Conservation (phyloP, 768 basidiomycete genomes). For the Suillus cothurnatus region DNA sequence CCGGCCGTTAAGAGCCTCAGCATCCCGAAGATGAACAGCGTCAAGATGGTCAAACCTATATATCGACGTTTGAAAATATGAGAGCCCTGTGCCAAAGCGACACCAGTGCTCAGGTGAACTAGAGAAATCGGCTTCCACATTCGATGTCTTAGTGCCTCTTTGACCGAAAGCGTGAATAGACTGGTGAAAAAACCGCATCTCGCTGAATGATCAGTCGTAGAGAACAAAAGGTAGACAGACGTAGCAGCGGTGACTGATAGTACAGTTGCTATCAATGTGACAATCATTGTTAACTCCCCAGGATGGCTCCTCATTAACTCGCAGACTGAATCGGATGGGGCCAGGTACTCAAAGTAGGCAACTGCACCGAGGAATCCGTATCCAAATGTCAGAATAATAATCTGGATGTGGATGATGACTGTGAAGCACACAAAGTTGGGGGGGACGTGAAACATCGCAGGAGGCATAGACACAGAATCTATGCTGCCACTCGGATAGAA, state of each 20-base stretch:
- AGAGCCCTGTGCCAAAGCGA: slow-evolving; percentile 8
- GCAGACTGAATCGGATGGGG: slow-evolving; percentile 1
- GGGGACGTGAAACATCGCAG: neutral
- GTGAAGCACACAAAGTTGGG: neutral
- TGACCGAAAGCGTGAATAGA: slow-evolving; percentile 10
- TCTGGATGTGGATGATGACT: neutral
- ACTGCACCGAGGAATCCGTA: slow-evolving; percentile 11
- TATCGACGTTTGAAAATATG: neutral
- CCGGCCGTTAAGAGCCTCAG: slow-evolving; percentile 10
- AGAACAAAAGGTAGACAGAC: neutral
- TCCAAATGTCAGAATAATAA: slow-evolving; percentile 6
- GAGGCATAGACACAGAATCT: neutral
- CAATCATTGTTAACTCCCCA: slow-evolving; percentile 5
- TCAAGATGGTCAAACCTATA: neutral
- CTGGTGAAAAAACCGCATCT: neutral
- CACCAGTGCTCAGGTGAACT: slow-evolving; percentile 1
- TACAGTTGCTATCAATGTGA: slow-evolving; percentile 6
- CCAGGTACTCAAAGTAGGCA: neutral
- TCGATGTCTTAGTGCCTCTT: slow-evolving; percentile 13
- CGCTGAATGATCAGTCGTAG: neutral
- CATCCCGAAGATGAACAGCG: slow-evolving; percentile 1
- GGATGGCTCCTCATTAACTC: slow-evolving; percentile 3
- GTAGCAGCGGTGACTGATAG: neutral
- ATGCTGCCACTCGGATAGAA: neutral
- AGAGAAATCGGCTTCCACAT: slow-evolving; percentile 13